A percentile compares a stretch with the other conserved stretches of the same genome.
These are phyloP conservation scores for Microsporum canis DNA, from an alignment of 2,329 filamentous ascomycete genomes.

Conservation along the genomic window DNA sequence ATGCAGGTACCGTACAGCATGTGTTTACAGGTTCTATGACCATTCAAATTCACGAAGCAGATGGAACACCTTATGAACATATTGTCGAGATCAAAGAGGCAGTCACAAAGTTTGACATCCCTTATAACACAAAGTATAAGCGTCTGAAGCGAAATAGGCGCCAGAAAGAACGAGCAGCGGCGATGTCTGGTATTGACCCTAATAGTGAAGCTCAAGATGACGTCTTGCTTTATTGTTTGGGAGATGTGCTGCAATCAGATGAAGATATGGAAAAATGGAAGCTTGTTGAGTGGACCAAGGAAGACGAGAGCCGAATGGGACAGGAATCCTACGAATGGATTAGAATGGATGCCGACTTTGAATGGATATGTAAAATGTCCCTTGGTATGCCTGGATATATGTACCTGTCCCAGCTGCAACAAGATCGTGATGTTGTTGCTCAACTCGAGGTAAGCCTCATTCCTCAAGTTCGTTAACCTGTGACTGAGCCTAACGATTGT, in stretches of 20 bases:
- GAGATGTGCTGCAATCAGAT: constrained; percentile 73
- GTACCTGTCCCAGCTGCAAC: constrained; percentile 94
- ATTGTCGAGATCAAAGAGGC: constrained; percentile 91
- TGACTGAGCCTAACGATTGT: constrained; percentile 14
- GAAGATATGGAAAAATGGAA: constrained; percentile 77
- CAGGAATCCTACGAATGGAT: constrained; percentile 98
- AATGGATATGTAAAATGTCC: constrained; percentile 85
- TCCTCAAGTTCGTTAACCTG: neutral
- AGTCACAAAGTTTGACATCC: constrained; percentile 78
- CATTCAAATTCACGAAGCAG: constrained; percentile 92
- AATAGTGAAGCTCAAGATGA: constrained; percentile 61
- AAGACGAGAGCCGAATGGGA: constrained; percentile 84
- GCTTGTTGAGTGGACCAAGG: constrained; percentile 76
- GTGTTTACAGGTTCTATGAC: constrained; percentile 95
- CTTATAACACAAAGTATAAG: constrained; percentile 99
- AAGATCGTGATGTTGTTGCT: constrained; percentile 94
- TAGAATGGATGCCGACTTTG: constrained; percentile 92
- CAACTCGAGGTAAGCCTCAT: constrained; percentile 46
- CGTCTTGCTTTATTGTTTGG: constrained; percentile 77
- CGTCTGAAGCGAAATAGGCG: constrained; percentile 78
- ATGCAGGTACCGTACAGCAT: constrained; percentile 58
- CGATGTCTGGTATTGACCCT: constrained; percentile 51
- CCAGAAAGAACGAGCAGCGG: constrained; percentile 64
- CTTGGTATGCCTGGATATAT: constrained; percentile 85
- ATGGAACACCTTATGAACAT: constrained; percentile 95